Conservation (phyloP, 306 rosid genomes). For the Lithocarpus polystachyus region DNA sequence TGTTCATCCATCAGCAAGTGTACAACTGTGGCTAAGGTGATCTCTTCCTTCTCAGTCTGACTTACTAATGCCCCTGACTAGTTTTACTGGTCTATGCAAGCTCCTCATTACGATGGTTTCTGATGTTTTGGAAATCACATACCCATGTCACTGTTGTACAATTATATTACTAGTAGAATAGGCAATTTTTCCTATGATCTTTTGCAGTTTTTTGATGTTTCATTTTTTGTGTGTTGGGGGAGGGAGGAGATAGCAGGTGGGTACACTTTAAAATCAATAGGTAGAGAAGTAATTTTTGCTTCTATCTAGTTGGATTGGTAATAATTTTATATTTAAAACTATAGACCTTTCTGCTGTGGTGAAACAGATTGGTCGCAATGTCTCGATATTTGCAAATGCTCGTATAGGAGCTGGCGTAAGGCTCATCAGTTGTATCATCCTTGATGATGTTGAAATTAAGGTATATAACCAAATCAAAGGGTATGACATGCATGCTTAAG, state of each 20-base stretch:
- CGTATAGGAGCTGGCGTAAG: slow-evolving; percentile 92
- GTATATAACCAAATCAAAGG: slow-evolving; percentile 30
- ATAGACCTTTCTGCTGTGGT: slow-evolving; percentile 16
- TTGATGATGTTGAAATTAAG: slow-evolving; percentile 89
- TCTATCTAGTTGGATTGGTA: not conserved
- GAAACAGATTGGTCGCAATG: slow-evolving; percentile 87
- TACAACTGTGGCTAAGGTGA: slow-evolving; percentile 93
- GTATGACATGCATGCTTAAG: not conserved
- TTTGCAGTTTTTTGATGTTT: not conserved
- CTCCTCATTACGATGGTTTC: not conserved
- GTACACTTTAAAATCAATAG: not conserved
- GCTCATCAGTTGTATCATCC: slow-evolving; percentile 84
- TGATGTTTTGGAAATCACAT: not conserved
- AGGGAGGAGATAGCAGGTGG: not conserved
- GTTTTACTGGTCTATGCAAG: not conserved
- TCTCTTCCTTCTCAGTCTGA: slow-evolving; percentile 2
- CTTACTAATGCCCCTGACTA: not conserved
- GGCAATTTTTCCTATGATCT: not conserved
- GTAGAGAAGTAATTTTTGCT: slow-evolving; percentile 7
- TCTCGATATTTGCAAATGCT: slow-evolving; percentile 96
- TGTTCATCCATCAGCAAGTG: slow-evolving; percentile 92
- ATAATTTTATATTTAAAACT: not conserved
- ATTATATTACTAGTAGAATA: not conserved
- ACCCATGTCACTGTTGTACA: not conserved
- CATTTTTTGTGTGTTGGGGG: not conserved